Conservation (phyloP, 1,284 basidiomycete genomes). For the Fomes fomentarius region DNA sequence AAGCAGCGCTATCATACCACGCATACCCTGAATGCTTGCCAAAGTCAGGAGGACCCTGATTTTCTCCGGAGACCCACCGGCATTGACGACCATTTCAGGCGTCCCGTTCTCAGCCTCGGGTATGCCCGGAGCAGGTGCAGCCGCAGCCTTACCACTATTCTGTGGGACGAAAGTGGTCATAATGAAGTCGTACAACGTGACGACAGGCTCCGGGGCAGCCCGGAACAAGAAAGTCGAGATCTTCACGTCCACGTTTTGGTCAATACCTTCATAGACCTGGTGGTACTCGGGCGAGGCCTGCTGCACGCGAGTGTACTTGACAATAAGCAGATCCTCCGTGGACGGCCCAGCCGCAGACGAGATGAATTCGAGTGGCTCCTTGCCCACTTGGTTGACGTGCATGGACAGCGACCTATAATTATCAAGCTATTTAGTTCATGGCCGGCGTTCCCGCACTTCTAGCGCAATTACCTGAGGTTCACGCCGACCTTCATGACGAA, state of each 20-base stretch:
- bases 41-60: constrained; percentile 87
- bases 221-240: constrained; percentile 94
- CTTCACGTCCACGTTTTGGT: constrained; percentile 88
- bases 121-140: constrained; percentile 12
- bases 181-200: constrained; percentile 95
- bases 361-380: constrained; percentile 69
- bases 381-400: constrained; percentile 69
- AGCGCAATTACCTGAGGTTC: constrained; percentile 67
- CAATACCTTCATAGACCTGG: constrained; percentile 83
- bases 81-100: constrained; percentile 13
- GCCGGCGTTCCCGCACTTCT: not conserved
- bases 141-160: constrained; percentile 29
- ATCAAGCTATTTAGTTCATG: not conserved
- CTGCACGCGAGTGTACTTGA: constrained; percentile 85
- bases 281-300: constrained; percentile 88
- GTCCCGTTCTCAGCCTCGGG: constrained; percentile 12
- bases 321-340: constrained; percentile 77
- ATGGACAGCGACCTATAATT: constrained; percentile 63
- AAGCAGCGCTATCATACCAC: not conserved
- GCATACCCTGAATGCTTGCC: constrained; percentile 80
- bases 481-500: constrained; percentile 91
- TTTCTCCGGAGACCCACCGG: constrained; percentile 49
- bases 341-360: constrained; percentile 65
- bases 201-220: constrained; percentile 89
- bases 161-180: constrained; percentile 92